A percentile compares a stretch with the other conserved stretches of the same genome.
phyloP scores from a whole-genome alignment of 495 filamentous ascomycete species.

The Aspergillus indologenus region DNA sequence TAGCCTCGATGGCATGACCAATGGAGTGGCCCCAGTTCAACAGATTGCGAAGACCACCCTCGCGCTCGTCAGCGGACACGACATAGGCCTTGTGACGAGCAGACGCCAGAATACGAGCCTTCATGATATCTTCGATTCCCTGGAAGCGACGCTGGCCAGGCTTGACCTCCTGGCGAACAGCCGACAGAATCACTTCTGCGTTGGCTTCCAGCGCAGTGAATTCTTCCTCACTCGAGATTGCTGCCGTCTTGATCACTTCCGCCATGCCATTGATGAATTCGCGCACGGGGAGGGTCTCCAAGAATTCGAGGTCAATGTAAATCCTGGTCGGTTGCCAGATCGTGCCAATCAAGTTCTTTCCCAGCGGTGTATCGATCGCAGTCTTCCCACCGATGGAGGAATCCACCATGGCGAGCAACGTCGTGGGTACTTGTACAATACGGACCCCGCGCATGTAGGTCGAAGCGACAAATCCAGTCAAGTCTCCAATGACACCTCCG shows the following conservation, averaged over 20 bases:
- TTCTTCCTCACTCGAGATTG: slow-evolving; percentile 88
- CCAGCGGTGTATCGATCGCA: slow-evolving; percentile 93
- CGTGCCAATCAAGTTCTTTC: slow-evolving; percentile 93
- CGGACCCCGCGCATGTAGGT: slow-evolving; percentile 98
- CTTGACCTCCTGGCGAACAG: slow-evolving; percentile 58
- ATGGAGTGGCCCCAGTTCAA: slow-evolving; percentile 99
- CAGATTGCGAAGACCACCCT: slow-evolving; percentile 90
- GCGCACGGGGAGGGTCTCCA: slow-evolving; percentile 84
- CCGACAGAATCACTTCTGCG: slow-evolving; percentile 68
- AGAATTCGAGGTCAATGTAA: slow-evolving; percentile 90
- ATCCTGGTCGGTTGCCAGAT: slow-evolving; percentile 95
- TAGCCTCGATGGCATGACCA: slow-evolving; percentile 93
- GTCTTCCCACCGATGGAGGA: slow-evolving; percentile 98
- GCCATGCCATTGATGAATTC: slow-evolving; percentile 99
- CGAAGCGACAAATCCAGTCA: slow-evolving; percentile 94
- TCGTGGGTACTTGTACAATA: slow-evolving; percentile 95
- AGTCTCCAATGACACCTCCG: slow-evolving; percentile 96
- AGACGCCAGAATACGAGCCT: slow-evolving; percentile 83
- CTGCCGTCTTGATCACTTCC: slow-evolving; percentile 96
- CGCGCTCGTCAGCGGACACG: slow-evolving; percentile 88
- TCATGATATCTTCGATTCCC: slow-evolving; percentile 70
- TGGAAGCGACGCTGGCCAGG: slow-evolving; percentile 57
- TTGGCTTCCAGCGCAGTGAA: slow-evolving; percentile 83
- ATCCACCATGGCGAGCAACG: slow-evolving; percentile 94
- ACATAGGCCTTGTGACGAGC: slow-evolving; percentile 89